These are phyloP conservation scores for Wickerhamomyces sp. DNA, from an alignment of 1,139 yeast species.

Conservation along the genomic window DNA sequence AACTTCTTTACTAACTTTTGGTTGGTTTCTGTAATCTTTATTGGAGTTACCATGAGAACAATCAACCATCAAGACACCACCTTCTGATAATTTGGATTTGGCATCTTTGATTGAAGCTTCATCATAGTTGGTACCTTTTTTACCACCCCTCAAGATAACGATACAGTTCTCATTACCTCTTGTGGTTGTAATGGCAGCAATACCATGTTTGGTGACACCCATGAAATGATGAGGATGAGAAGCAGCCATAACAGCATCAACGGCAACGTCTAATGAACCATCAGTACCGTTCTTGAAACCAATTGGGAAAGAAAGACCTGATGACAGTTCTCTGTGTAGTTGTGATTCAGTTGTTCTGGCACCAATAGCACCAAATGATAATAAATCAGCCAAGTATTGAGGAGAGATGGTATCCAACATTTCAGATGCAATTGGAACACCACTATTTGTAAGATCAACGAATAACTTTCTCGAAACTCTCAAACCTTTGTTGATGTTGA, in stretches of 20 bases:
- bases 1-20: conserved; percentile 74
- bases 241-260: conserved; percentile 93
- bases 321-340: conserved; percentile 93
- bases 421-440: conserved; percentile 91
- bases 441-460: conserved; percentile 70
- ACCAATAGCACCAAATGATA: conserved; percentile 96
- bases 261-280: conserved; percentile 87
- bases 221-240: conserved; percentile 91
- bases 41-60: conserved; percentile 96
- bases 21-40: conserved; percentile 93
- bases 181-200: conserved; percentile 93
- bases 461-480: conserved; percentile 83
- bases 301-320: conserved; percentile 95
- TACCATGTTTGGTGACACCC: conserved; percentile 95
- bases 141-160: conserved; percentile 94
- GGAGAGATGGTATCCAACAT: conserved; percentile 98
- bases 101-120: conserved; percentile 72
- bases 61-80: conserved; percentile 77
- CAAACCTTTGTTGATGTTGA: conserved; percentile 93
- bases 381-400: conserved; percentile 88
- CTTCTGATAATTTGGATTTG: conserved; percentile 51
- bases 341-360: conserved; percentile 99
- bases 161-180: conserved; percentile 89
- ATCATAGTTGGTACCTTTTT: conserved; percentile 88
- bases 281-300: conserved; percentile 99